These are phyloP conservation scores for Amorphotheca resinae DNA, from an alignment of 495 filamentous ascomycete genomes.

Conservation along the genomic window DNA sequence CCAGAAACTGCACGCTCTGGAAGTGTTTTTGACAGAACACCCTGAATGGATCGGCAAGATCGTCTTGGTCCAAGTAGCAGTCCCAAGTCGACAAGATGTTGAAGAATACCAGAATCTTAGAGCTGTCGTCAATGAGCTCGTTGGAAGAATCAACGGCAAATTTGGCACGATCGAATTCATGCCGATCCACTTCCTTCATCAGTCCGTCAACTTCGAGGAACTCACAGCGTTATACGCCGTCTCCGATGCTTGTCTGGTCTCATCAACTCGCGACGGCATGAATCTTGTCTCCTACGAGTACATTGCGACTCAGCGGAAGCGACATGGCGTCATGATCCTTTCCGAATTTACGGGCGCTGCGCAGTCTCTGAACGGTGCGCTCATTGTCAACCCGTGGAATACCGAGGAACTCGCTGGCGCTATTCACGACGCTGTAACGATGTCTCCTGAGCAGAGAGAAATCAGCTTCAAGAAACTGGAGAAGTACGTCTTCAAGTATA, in stretches of 20 bases:
- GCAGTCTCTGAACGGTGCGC: slow-evolving; percentile 69
- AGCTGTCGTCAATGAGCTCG: slow-evolving; percentile 77
- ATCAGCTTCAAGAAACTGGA: slow-evolving; percentile 71
- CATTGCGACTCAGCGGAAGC: slow-evolving; percentile 73
- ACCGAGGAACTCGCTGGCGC: slow-evolving; percentile 77
- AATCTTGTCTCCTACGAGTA: slow-evolving; percentile 96
- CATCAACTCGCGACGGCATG: slow-evolving; percentile 92
- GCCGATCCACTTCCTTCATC: slow-evolving; percentile 90
- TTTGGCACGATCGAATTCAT: slow-evolving; percentile 91
- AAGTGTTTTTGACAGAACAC: slow-evolving; percentile 81
- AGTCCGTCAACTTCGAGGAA: slow-evolving; percentile 78
- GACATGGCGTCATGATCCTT: slow-evolving; percentile 79
- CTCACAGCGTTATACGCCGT: slow-evolving; percentile 86
- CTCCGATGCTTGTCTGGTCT: slow-evolving; percentile 80
- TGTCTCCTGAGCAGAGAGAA: slow-evolving; percentile 71
- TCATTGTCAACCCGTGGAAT: slow-evolving; percentile 89
- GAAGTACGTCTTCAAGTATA: slow-evolving; percentile 81
- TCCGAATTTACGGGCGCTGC: slow-evolving; percentile 90
- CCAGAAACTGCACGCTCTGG: slow-evolving; percentile 84
- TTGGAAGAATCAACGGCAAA: slow-evolving; percentile 83
- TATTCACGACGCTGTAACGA: slow-evolving; percentile 72
- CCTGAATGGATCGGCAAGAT: slow-evolving; percentile 88
- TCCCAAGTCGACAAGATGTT: slow-evolving; percentile 84
- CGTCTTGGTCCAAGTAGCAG: slow-evolving; percentile 84
- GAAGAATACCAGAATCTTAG: slow-evolving; percentile 93